A percentile compares a stretch with the other conserved stretches of the same genome.
phyloP scores from a whole-genome alignment of 2,329 filamentous ascomycete species.

The Penicillium sp. region DNA sequence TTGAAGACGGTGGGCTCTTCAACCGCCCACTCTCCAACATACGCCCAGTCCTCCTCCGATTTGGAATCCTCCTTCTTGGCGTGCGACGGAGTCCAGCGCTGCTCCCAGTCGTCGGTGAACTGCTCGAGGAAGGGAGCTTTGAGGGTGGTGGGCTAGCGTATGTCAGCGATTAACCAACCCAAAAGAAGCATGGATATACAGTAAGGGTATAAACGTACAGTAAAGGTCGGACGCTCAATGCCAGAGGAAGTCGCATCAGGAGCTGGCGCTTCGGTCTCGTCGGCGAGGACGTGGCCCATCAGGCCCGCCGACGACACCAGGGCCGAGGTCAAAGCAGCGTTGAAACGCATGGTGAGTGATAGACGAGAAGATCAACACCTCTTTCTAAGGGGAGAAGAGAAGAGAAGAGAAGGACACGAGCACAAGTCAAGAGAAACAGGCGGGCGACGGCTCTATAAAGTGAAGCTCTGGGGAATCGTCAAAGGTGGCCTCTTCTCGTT shows the following conservation, averaged over 20 bases:
- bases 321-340: slow-evolving; percentile 68
- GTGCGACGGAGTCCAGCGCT: slow-evolving; percentile 88
- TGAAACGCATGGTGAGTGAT: slow-evolving; percentile 71
- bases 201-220: slow-evolving; percentile 65
- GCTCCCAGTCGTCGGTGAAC: slow-evolving; percentile 95
- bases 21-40: slow-evolving; percentile 92
- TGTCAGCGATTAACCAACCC: slow-evolving; percentile 5
- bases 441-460: slow-evolving; percentile 24
- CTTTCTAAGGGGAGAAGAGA: slow-evolving; percentile 14
- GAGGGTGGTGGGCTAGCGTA: slow-evolving; percentile 69
- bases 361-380: slow-evolving; percentile 14
- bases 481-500: slow-evolving; percentile 42
- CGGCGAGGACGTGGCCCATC: slow-evolving; percentile 61
- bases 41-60: slow-evolving; percentile 89
- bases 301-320: slow-evolving; percentile 68
- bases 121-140: slow-evolving; percentile 97
- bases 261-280: slow-evolving; percentile 60
- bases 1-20: slow-evolving; percentile 89
- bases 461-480: slow-evolving; percentile 28
- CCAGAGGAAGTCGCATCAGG: slow-evolving; percentile 53
- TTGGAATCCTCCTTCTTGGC: slow-evolving; percentile 91
- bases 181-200: slow-evolving; percentile 11
- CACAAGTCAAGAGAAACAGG: slow-evolving; percentile 14
- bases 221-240: slow-evolving; percentile 75
- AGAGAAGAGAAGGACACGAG: slow-evolving; percentile 14